Percentiles rank a stretch among this genome's conserved stretches.
Conservation (phyloP, 2,329 filamentous ascomycete genomes). For the Tolypocladium sp. region DNA sequence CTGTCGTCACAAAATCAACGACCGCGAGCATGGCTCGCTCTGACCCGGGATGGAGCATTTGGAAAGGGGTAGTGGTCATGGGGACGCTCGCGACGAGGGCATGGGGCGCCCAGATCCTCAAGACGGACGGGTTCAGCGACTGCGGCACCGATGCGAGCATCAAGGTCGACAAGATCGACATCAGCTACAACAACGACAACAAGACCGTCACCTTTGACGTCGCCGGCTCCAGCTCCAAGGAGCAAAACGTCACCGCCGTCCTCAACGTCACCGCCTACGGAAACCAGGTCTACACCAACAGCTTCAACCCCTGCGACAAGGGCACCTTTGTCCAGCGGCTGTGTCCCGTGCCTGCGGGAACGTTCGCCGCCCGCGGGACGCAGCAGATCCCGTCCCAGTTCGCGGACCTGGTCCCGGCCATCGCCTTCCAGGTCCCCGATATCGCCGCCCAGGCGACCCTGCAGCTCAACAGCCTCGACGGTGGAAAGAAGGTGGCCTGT, state of each 20-base stretch:
- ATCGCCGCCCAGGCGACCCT: slow-evolving; percentile 79
- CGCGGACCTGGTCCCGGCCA: slow-evolving; percentile 68
- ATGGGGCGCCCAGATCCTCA: slow-evolving; percentile 61
- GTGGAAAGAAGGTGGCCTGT: slow-evolving; percentile 62
- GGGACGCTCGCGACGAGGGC: slow-evolving; percentile 34
- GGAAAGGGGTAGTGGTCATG: slow-evolving; percentile 22
- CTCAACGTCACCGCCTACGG: slow-evolving; percentile 81
- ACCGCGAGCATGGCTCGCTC: slow-evolving; percentile 20
- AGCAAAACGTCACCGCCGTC: slow-evolving; percentile 71
- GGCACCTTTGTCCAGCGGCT: slow-evolving; percentile 60
- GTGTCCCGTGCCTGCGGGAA: slow-evolving; percentile 74
- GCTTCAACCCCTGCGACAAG: slow-evolving; percentile 73
- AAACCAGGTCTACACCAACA: slow-evolving; percentile 64
- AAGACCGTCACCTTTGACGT: slow-evolving; percentile 74
- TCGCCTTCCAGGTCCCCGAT: slow-evolving; percentile 86
- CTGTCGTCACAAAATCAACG: not conserved
- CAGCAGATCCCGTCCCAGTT: slow-evolving; percentile 65
- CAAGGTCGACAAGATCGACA: slow-evolving; percentile 63
- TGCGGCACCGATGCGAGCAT: slow-evolving; percentile 51
- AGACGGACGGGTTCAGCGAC: slow-evolving; percentile 70
- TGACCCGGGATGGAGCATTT: slow-evolving; percentile 17
- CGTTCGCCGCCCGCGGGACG: slow-evolving; percentile 62
- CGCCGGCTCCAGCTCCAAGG: slow-evolving; percentile 60
- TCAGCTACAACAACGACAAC: slow-evolving; percentile 68
- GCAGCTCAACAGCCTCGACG: slow-evolving; percentile 55